Evolutionary conservation across 2,329 filamentous ascomycete species (phyloP), one percentile per base, ranked within the genome.

Genomic region (Exserohilum turcica): DNA sequence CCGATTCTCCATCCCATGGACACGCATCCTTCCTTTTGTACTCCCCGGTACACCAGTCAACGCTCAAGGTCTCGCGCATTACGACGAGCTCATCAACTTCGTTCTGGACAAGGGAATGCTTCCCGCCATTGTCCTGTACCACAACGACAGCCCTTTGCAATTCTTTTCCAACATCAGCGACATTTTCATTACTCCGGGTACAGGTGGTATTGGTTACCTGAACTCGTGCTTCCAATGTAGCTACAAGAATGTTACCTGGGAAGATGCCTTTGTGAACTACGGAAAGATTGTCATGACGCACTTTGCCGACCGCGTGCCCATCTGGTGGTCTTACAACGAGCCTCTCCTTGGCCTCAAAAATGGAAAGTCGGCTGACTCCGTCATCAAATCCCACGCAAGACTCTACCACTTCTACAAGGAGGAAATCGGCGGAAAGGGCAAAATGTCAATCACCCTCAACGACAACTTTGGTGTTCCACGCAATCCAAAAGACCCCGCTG

Each of bases 251-350:
- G 70, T 76, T 28, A 75, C 75, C 1, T 83, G 82, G 27, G 70
- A 77, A 8, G 79, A 81, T 32, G 78, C 79, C 12, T 84, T 81
- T 60, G 76, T 82, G 1, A 73, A 83, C 62, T 84, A 84, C 48
- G 81, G 78, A 33, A 80, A 82, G 49, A 75, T 83, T 15, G 75
- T 79, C 35, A 78, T 84, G 70, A 74, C 76, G 1, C 78, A 81
- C 48, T 84, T 78, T 56, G 79, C 79, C 3, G 78, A 83, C 49
- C 76, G 81, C 0, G 79, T 84, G 0, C 76, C 80, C 0, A 73
- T 78, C 3, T 83, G 80, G 79, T 80, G 78, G 59, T 83, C 80
- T 1, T 82, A 81, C 66, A 83, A 83, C 57, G 81, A 83, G 65
- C 80, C 80, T 2, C 68, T 80, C 0, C 61, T 80, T 1, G 74